A percentile compares a stretch with the other conserved stretches of the same genome.
phyloP scores from a whole-genome alignment of 2,329 filamentous ascomycete genomes.

The Aspergillus sp. region DNA sequence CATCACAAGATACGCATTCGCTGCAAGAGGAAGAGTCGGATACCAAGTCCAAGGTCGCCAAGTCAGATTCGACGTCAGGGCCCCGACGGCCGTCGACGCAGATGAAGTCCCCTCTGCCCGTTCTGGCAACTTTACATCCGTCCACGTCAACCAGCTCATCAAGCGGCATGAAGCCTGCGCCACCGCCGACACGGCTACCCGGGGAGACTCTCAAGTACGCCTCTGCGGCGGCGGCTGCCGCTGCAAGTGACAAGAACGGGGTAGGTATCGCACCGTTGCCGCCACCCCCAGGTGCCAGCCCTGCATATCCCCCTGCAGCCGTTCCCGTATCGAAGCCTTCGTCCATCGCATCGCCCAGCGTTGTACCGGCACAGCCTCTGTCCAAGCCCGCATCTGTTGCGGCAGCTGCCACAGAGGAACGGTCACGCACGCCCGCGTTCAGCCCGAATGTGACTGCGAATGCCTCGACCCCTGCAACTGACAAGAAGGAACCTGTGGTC shows the following conservation, averaged over 20 bases:
- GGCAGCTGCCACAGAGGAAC: slow-evolving; percentile 36
- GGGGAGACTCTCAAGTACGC: slow-evolving; percentile 94
- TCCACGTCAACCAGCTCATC: slow-evolving; percentile 39
- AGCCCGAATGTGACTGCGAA: slow-evolving; percentile 37
- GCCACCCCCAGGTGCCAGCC: slow-evolving; percentile 64
- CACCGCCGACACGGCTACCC: slow-evolving; percentile 71
- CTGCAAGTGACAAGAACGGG: slow-evolving; percentile 76
- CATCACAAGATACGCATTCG: slow-evolving; percentile 92
- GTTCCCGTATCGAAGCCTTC: slow-evolving; percentile 46
- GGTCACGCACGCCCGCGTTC: slow-evolving; percentile 46
- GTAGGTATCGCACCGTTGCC: slow-evolving; percentile 90
- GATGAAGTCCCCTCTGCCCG: slow-evolving; percentile 88
- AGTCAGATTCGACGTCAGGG: slow-evolving; percentile 45
- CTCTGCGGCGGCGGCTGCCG: slow-evolving; percentile 87
- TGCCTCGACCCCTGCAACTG: slow-evolving; percentile 38
- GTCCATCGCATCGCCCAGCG: slow-evolving; percentile 51
- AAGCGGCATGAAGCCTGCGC: slow-evolving; percentile 82
- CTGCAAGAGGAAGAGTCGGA: slow-evolving; percentile 75
- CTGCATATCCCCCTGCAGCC: slow-evolving; percentile 42
- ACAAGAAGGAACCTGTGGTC: slow-evolving; percentile 36
- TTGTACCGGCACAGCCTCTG: slow-evolving; percentile 43
- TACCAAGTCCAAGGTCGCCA: slow-evolving; percentile 53
- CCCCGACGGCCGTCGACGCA: slow-evolving; percentile 73
- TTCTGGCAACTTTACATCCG: slow-evolving; percentile 79
- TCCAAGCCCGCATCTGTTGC: slow-evolving; percentile 31